These are phyloP conservation scores for Saccharomycopsis olivae DNA, from an alignment of 805 yeast genomes.

Conservation along the genomic window DNA sequence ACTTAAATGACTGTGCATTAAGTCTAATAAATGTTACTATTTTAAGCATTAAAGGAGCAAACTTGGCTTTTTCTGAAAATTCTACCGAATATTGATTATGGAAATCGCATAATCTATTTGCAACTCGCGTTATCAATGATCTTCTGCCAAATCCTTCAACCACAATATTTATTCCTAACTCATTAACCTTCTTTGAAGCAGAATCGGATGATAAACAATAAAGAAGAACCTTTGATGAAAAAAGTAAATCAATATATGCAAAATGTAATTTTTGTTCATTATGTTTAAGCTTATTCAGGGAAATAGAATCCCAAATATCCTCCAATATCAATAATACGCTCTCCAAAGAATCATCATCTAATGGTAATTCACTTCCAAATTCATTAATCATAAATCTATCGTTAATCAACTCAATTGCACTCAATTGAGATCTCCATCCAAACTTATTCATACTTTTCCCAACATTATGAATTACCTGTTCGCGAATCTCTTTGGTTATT, in stretches of 20 bases:
- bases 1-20: conserved; percentile 41
- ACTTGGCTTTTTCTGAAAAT: conserved; percentile 39
- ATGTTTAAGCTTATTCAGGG: conserved; percentile 48
- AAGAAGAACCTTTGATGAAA: conserved; percentile 31
- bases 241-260: conserved; percentile 39
- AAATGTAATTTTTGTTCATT: conserved; percentile 58
- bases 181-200: not conserved
- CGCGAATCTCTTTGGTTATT: conserved; percentile 17
- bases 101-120: conserved; percentile 35
- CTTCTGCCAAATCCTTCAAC: conserved; percentile 50
- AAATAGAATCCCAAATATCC: conserved; percentile 48
- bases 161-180: conserved; percentile 35
- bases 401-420: conserved; percentile 19
- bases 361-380: not conserved
- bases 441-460: conserved; percentile 18
- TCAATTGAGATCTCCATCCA: conserved; percentile 21
- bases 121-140: conserved; percentile 51
- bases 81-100: conserved; percentile 25
- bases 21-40: conserved; percentile 42
- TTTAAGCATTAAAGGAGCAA: conserved; percentile 37
- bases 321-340: conserved; percentile 27
- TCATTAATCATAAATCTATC: conserved; percentile 17
- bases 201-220: not conserved
- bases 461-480: conserved; percentile 15
- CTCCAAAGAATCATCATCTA: conserved; percentile 8